These are phyloP conservation scores for Guyanaporus albipodus DNA, from an alignment of 768 basidiomycete genomes.

Conservation along the genomic window DNA sequence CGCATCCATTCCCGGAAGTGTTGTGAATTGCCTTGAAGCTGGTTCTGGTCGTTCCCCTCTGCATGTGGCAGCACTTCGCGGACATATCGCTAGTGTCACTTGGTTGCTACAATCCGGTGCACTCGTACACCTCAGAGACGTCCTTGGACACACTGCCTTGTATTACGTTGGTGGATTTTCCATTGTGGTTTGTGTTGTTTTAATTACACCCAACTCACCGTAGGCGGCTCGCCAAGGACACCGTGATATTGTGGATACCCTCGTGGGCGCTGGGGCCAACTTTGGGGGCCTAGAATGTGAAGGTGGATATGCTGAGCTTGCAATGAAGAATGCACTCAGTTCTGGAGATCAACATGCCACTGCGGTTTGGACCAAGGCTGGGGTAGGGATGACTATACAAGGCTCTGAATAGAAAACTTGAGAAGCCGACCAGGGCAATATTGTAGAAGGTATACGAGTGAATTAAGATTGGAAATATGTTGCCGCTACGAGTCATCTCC, in stretches of 20 bases:
- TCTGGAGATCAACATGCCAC: conserved; percentile 42
- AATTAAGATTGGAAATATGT: too few species aligned
- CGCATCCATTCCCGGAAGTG: conserved; percentile 51
- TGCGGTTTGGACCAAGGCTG: conserved; percentile 56
- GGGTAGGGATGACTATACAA: conserved; percentile 23
- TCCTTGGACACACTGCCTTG: conserved; percentile 75
- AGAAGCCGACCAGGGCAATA: conserved; percentile 3
- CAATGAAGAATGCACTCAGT: conserved; percentile 35
- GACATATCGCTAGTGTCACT: conserved; percentile 40
- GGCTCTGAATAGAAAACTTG: background rate
- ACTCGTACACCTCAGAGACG: conserved; percentile 77
- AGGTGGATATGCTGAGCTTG: conserved; percentile 52
- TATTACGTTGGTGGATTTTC: conserved; percentile 58
- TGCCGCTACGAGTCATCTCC: conserved; percentile 19
- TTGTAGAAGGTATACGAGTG: too few species aligned
- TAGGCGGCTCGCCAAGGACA: conserved; percentile 77
- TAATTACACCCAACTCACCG: background rate
- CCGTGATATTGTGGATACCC: conserved; percentile 52
- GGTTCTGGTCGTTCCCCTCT: conserved; percentile 73
- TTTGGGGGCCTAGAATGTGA: conserved; percentile 64
- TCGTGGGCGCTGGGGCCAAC: conserved; percentile 71
- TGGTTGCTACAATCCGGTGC: conserved; percentile 69
- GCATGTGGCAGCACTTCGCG: conserved; percentile 74
- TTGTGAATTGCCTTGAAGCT: conserved; percentile 69
- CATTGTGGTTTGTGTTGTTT: background rate